A percentile compares a stretch with the other conserved stretches of the same genome.
Conservation (phyloP, 805 yeast species). For the Candida succiphila region DNA sequence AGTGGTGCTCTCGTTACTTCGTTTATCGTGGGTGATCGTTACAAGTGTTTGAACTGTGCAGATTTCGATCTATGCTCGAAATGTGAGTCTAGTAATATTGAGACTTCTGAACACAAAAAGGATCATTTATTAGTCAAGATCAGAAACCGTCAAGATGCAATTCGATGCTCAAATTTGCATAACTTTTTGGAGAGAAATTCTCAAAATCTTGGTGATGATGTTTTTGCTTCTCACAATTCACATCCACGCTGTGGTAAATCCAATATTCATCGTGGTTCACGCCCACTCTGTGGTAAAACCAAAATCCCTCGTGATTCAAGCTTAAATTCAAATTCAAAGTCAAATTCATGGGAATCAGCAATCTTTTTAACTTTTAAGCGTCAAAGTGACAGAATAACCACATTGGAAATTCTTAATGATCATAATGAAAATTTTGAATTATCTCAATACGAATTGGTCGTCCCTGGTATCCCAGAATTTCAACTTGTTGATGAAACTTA, state of each 20-base stretch:
- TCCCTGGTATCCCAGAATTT: too few relatives aligned
- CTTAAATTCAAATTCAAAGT: too few relatives aligned
- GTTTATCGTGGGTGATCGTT: conserved; percentile 37
- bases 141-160: conserved; percentile 3
- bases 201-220: background rate
- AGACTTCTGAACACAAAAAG: conserved; percentile 7
- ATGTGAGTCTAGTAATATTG: conserved; percentile 22
- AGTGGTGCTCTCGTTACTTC: conserved; percentile 4
- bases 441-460: too few relatives aligned
- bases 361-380: too few relatives aligned
- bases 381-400: too few relatives aligned
- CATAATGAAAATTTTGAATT: too few relatives aligned
- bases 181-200: background rate
- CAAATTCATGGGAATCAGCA: too few relatives aligned
- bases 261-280: background rate
- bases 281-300: conserved; percentile 3
- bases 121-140: conserved; percentile 20
- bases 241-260: background rate
- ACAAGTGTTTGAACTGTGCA: conserved; percentile 39
- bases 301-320: too few relatives aligned
- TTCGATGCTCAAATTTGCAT: too few relatives aligned
- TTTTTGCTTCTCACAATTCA: background rate
- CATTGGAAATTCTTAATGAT: too few relatives aligned
- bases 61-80: conserved; percentile 43
- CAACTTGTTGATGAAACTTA: too few relatives aligned